Base-by-base conservation (phyloP, 306 rosid genomes). In the Boehmeria nivea region DNA sequence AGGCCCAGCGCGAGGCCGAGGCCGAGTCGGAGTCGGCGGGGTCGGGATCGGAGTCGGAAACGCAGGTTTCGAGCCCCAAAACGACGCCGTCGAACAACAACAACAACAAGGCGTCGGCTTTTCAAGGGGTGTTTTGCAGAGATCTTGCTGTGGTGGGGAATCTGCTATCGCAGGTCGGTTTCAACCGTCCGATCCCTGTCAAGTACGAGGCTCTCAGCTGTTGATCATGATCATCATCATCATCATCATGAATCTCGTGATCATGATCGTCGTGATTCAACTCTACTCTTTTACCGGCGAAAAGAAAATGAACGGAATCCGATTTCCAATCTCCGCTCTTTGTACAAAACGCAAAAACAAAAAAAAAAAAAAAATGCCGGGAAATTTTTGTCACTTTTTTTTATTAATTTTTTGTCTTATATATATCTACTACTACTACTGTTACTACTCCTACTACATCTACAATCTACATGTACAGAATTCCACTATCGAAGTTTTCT, bases 131-230 rank as follows among this genome's bases (percentile, higher is more conserved):
- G 26, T 93, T 93, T 60, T 93, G 96, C 82, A 78, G 99, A 5
- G 99, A 93, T 44, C 52, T 93, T 16, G 72, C 96, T 0, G 86
- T 59, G 38, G 99, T 93, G 8, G 99, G 99, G 31, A 85, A 43
- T 70, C 33, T 93, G 72, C 80, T 93, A 3, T 75, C 96, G 1
- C 95, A 81, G 60, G 95, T 49, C 19, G 88, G 95, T 23, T 75
- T 83, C 46, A 87, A 87, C 66, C 78, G 87, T 23, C 89, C 96
- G 14, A 72, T 93, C 56, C 80, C 87, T 15, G 76, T 93, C 33
- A 93, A 93, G 73, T 93, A 83, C 31, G 99, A 93, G 65, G 96
- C 94, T 0, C 60, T 93, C 63, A 93, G 89, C 81, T 93, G 96
- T 74, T 91, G 51, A 78, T 45, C 7, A 4, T 40, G 4, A 11